These are phyloP conservation scores for Colletotrichum sp. DNA, from an alignment of 2,329 filamentous ascomycete species.

Conservation along the genomic window DNA sequence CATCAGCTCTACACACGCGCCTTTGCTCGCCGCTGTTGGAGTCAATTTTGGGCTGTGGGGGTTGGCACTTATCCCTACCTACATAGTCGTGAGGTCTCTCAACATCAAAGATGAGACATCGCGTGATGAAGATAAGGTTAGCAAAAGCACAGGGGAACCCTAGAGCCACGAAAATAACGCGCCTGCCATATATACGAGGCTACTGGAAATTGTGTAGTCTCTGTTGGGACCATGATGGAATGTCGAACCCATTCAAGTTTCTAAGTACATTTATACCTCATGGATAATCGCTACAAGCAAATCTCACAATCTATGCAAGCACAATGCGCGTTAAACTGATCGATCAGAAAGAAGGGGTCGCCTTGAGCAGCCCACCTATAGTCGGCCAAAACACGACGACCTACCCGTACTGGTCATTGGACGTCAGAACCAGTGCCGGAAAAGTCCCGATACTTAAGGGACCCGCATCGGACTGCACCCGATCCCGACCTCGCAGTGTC, in stretches of 20 bases:
- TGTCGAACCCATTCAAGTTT: neutral
- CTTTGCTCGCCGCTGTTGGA: slow-evolving; percentile 13
- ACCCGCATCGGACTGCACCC: neutral
- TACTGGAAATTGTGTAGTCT: fast-evolving
- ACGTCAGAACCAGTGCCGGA: fast-evolving
- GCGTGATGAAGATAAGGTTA: neutral
- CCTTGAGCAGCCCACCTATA: fast-evolving
- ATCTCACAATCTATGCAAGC: neutral
- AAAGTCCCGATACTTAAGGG: neutral
- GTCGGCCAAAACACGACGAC: fast-evolving
- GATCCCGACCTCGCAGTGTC: neutral
- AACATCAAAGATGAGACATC: neutral
- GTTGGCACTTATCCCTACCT: slow-evolving; percentile 17
- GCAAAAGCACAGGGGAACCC: neutral
- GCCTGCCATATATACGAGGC: no score
- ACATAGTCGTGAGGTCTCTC: slow-evolving; percentile 11
- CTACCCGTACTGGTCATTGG: neutral
- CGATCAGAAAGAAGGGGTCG: fast-evolving
- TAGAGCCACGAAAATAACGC: neutral
- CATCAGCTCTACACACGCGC: slow-evolving; percentile 17
- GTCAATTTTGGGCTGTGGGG: slow-evolving; percentile 24
- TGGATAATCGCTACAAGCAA: no score
- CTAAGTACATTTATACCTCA: neutral
- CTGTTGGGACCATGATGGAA: fast-evolving
- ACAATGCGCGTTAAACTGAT: neutral